Conservation (phyloP, 2,329 filamentous ascomycete species). For the Fusarium sp. region DNA sequence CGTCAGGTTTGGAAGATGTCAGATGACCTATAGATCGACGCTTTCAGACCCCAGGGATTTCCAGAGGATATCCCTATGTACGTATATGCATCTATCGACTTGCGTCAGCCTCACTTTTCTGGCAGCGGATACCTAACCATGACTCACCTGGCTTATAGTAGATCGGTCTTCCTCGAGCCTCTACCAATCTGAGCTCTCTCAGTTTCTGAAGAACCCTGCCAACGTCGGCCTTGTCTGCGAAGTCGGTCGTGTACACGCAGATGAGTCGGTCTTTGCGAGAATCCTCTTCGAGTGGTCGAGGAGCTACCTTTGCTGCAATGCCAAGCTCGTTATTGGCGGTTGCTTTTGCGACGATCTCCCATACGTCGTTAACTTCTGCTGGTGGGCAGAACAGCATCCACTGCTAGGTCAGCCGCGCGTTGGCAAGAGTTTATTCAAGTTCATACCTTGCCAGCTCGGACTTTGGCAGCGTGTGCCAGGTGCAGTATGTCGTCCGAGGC, state of each 20-base stretch:
- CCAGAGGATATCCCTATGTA: constrained; percentile 71
- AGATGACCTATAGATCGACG: constrained; percentile 67
- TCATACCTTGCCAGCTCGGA: constrained; percentile 75
- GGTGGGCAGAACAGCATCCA: constrained; percentile 80
- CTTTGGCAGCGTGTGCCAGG: constrained; percentile 69
- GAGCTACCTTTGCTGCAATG: constrained; percentile 77
- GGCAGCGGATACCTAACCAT: constrained; percentile 3
- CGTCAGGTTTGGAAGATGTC: constrained; percentile 53
- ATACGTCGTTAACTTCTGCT: constrained; percentile 70
- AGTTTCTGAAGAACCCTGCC: constrained; percentile 74
- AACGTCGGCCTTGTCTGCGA: constrained; percentile 76
- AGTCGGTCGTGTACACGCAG: constrained; percentile 84
- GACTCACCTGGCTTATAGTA: constrained; percentile 82
- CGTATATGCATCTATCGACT: constrained; percentile 72
- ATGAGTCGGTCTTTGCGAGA: constrained; percentile 68
- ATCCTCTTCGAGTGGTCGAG: constrained; percentile 61
- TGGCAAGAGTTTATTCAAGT: neutral
- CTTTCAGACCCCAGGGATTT: constrained; percentile 73
- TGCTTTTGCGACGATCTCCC: constrained; percentile 75
- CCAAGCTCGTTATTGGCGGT: constrained; percentile 79
- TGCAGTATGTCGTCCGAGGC: constrained; percentile 69
- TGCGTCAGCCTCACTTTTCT: constrained; percentile 29
- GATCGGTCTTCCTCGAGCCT: constrained; percentile 63
- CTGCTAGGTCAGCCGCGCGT: constrained; percentile 58
- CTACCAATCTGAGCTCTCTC: constrained; percentile 72